Conservation (phyloP, 352 stramenopile genomes). For the Phytopythium kandeliae region DNA sequence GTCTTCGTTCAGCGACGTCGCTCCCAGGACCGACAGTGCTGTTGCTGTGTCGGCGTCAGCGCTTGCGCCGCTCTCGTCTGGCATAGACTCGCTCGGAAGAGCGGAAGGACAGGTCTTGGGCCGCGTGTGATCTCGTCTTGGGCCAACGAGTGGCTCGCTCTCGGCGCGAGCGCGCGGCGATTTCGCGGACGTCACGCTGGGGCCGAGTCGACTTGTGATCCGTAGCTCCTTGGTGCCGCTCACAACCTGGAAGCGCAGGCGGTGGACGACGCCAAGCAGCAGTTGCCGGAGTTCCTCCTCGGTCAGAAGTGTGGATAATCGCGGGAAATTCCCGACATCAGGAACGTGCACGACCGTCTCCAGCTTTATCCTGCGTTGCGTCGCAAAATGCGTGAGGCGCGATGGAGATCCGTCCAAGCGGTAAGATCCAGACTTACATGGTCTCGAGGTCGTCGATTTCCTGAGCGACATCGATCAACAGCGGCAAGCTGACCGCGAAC, state of each 20-base stretch:
- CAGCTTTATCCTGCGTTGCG: constrained; percentile 63
- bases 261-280: constrained; percentile 50
- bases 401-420: no score
- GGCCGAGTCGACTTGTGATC: constrained; percentile 10
- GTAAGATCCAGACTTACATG: constrained; percentile 29
- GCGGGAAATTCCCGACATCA: constrained; percentile 53
- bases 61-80: not conserved
- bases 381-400: not conserved
- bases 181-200: no score
- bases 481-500: constrained; percentile 20
- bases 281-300: constrained; percentile 58
- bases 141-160: not conserved
- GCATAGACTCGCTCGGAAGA: constrained; percentile 20
- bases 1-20: not conserved
- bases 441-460: constrained; percentile 64
- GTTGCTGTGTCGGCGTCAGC: not conserved
- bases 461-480: constrained; percentile 42
- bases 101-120: constrained; percentile 47
- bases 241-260: constrained; percentile 36
- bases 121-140: constrained; percentile 12
- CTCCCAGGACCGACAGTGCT: not conserved
- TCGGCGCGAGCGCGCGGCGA: not conserved
- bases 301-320: constrained; percentile 47
- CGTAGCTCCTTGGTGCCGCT: constrained; percentile 12
- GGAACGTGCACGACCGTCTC: constrained; percentile 46